These are phyloP conservation scores for Uronychia binucleata DNA, from an alignment of 73 alveolate species.

Conservation along the genomic window DNA sequence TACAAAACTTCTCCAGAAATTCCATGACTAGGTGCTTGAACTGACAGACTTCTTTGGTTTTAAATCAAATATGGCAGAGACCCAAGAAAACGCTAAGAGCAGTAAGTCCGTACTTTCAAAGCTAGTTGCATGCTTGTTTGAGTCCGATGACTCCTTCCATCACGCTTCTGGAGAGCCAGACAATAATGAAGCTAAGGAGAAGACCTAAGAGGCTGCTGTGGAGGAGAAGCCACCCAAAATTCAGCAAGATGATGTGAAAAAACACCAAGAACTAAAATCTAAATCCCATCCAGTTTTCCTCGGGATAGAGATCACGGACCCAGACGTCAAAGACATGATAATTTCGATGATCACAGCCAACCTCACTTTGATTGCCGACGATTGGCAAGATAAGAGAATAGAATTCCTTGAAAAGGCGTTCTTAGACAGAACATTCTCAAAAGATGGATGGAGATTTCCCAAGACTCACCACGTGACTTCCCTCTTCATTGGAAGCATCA, in stretches of 20 bases:
- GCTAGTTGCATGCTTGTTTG: not conserved
- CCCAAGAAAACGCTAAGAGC: not conserved
- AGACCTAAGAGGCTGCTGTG: not conserved
- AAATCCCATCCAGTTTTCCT: not conserved
- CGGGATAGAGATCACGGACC: not conserved
- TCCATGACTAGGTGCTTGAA: not conserved
- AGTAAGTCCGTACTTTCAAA: not conserved
- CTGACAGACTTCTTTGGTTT: not conserved
- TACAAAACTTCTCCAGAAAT: not conserved
- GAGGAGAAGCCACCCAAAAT: no score
- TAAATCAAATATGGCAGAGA: not conserved
- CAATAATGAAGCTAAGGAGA: not conserved
- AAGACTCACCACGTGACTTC: constrained; percentile 27
- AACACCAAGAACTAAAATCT: not conserved
- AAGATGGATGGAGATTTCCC: constrained; percentile 17
- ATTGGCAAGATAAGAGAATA: not conserved
- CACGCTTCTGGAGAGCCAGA: not conserved
- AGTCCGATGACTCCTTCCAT: not conserved
- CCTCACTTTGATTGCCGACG: not conserved
- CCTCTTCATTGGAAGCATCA: not conserved
- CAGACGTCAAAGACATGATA: not conserved
- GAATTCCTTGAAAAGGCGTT: not conserved
- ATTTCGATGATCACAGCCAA: not conserved
- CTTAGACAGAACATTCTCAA: not conserved
- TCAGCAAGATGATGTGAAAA: no score